A percentile compares a stretch with the other conserved stretches of the same genome.
These are phyloP conservation scores for Leccinum disarticulatum DNA, from an alignment of 768 basidiomycete genomes.

Conservation along the genomic window DNA sequence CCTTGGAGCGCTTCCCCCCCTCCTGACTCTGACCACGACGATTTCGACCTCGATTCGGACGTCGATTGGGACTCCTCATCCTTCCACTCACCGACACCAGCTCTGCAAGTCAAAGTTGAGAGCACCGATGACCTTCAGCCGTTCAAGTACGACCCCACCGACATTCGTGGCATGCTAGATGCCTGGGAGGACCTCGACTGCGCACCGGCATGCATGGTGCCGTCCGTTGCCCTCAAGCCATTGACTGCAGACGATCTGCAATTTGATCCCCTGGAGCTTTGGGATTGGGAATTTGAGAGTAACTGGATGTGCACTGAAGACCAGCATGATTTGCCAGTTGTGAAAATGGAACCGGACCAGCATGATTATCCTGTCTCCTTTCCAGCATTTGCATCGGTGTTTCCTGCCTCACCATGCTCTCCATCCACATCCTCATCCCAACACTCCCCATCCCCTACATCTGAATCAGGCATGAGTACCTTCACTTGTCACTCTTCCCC, in stretches of 20 bases:
- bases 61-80: slow-evolving; percentile 60
- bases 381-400: slow-evolving; percentile 5
- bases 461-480: slow-evolving; percentile 17
- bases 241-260: slow-evolving; percentile 39
- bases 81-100: slow-evolving; percentile 22
- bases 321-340: slow-evolving; percentile 25
- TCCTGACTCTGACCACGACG: slow-evolving; percentile 55
- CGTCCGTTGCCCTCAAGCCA: slow-evolving; percentile 31
- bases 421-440: slow-evolving; percentile 20
- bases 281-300: slow-evolving; percentile 37
- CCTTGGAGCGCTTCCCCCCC: slow-evolving; percentile 65
- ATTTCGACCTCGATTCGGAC: slow-evolving; percentile 57
- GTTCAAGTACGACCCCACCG: slow-evolving; percentile 59
- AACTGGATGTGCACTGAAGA: slow-evolving; percentile 23
- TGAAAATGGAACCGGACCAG: slow-evolving; percentile 45
- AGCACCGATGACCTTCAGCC: slow-evolving; percentile 29
- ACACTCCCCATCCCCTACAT: slow-evolving; percentile 21
- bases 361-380: slow-evolving; percentile 26
- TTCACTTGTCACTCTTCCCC: slow-evolving; percentile 14
- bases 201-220: slow-evolving; percentile 24
- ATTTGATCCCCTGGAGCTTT: slow-evolving; percentile 42
- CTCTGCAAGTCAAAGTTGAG: slow-evolving; percentile 21
- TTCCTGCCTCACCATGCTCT: slow-evolving; percentile 20
- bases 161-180: slow-evolving; percentile 64
- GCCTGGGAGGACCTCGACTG: slow-evolving; percentile 68